Evolutionary conservation across 2,329 filamentous ascomycete species (phyloP).

Genomic region (Colletotrichum simmondsii): DNA sequence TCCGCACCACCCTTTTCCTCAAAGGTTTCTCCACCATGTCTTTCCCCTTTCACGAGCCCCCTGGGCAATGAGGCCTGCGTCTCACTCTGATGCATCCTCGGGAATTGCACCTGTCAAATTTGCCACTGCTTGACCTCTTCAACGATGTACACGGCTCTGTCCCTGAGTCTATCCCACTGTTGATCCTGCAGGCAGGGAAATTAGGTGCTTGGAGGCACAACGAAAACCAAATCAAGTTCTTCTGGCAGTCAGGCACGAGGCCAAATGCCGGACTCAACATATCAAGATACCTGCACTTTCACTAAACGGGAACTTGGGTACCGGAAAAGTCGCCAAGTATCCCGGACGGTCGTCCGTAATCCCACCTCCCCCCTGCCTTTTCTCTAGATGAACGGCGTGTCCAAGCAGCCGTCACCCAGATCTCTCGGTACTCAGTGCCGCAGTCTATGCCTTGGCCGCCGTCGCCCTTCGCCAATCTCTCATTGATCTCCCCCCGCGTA

Average conservation of each 20-base stretch:
- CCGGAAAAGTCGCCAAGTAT: not conserved
- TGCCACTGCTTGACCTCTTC: not conserved
- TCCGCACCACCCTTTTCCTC: not conserved
- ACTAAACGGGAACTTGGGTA: not conserved
- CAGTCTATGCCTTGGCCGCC: not conserved
- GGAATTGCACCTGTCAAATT: not conserved
- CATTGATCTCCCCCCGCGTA: not conserved
- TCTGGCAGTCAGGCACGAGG: not conserved
- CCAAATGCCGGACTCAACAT: not conserved
- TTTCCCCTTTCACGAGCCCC: not conserved
- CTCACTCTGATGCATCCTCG: not conserved
- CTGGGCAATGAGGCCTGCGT: not conserved
- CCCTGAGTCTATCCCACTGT: not conserved
- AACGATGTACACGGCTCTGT: not conserved
- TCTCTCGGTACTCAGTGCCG: not conserved
- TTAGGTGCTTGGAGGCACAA: not conserved
- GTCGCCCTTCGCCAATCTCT: not conserved
- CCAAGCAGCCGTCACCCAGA: not conserved
- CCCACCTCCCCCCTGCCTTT: not conserved
- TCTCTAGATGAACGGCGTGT: not conserved
- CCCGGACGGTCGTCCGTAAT: not conserved
- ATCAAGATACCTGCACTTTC: not conserved
- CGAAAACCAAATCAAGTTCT: not conserved
- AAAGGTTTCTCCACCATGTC: not conserved
- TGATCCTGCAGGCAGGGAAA: not conserved